phyloP scores from a whole-genome alignment of 768 basidiomycete genomes.

The Dendrothele bispora region DNA sequence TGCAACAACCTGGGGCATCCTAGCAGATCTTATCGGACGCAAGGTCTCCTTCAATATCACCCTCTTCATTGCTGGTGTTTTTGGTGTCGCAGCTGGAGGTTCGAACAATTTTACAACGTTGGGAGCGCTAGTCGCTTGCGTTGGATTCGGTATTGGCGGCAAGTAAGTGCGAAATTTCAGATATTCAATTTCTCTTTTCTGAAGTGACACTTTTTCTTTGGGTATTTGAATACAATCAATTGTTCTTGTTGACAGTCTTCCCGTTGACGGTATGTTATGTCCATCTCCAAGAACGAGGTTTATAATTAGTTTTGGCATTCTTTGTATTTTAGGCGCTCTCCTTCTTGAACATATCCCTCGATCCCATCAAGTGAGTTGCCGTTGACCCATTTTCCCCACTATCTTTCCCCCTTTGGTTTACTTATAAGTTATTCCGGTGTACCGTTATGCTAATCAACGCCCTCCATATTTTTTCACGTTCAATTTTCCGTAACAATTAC shows the following conservation, averaged over 20 bases:
- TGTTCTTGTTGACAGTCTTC: constrained; percentile 29
- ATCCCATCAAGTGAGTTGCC: constrained; percentile 38
- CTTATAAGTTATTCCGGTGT: not conserved
- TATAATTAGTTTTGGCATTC: not conserved
- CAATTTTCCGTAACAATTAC: no score
- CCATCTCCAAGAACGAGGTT: not conserved
- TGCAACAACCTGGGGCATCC: constrained; percentile 48
- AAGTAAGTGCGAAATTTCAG: constrained; percentile 36
- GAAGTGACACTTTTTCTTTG: constrained; percentile 14
- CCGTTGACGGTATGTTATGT: constrained; percentile 48
- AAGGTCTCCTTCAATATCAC: constrained; percentile 41
- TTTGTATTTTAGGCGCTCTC: constrained; percentile 31
- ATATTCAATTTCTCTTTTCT: constrained; percentile 16
- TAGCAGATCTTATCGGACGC: constrained; percentile 52
- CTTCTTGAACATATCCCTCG: constrained; percentile 45
- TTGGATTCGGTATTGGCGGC: constrained; percentile 53
- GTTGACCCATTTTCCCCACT: not conserved
- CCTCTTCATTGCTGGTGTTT: constrained; percentile 39
- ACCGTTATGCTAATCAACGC: constrained; percentile 1
- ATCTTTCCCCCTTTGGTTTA: not conserved
- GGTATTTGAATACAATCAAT: constrained; percentile 8
- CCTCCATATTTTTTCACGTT: no score
- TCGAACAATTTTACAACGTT: constrained; percentile 42
- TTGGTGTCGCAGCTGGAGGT: constrained; percentile 52
- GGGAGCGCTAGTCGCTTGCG: constrained; percentile 34